These are phyloP conservation scores for Samsoniella hepiali DNA, from an alignment of 2,329 filamentous ascomycete genomes.

Conservation along the genomic window DNA sequence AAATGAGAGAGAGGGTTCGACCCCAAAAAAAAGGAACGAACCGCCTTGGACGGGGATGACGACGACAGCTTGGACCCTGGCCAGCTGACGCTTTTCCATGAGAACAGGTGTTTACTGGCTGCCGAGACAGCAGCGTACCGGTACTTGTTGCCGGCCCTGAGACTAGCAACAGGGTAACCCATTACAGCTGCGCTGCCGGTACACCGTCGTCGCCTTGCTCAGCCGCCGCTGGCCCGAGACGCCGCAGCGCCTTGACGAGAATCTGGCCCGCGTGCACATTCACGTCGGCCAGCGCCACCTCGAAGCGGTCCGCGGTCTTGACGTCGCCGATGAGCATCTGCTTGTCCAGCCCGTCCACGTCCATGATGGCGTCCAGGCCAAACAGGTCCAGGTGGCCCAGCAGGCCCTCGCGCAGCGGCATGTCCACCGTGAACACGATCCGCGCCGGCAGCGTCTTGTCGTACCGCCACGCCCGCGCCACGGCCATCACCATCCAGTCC, in stretches of 20 bases:
- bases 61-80: neutral
- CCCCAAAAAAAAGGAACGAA: neutral
- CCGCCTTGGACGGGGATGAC: neutral
- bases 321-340: constrained; percentile 42
- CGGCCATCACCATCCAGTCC: constrained; percentile 58
- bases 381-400: constrained; percentile 51
- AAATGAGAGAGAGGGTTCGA: neutral
- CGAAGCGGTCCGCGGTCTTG: constrained; percentile 49
- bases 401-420: constrained; percentile 34
- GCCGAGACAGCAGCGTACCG: neutral
- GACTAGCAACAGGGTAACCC: no score
- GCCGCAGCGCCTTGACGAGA: constrained; percentile 41
- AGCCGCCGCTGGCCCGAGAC: neutral
- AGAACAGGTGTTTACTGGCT: neutral
- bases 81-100: neutral
- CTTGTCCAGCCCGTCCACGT: constrained; percentile 36
- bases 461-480: constrained; percentile 58
- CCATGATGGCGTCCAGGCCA: constrained; percentile 42
- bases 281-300: constrained; percentile 53
- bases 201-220: neutral
- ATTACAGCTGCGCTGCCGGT: no score
- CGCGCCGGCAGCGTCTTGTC: constrained; percentile 46
- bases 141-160: neutral
- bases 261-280: constrained; percentile 48
- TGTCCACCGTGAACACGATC: constrained; percentile 47